Conservation (phyloP, 1,284 basidiomycete genomes). For the Afroboletus lepidellus region DNA sequence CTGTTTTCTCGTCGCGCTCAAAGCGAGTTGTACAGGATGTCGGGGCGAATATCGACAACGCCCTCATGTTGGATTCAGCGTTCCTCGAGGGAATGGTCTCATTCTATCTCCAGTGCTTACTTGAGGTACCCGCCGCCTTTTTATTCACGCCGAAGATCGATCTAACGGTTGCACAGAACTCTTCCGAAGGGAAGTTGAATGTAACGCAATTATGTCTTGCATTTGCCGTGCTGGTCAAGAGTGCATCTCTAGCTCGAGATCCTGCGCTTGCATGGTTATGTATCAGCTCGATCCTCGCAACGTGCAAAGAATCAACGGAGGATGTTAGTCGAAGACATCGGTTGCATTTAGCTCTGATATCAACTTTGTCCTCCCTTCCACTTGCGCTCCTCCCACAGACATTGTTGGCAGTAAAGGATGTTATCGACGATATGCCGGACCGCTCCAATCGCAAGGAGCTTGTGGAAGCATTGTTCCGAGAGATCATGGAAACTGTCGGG, state of each 20-base stretch:
- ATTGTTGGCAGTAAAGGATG: slow-evolving; percentile 45
- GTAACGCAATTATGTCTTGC: slow-evolving; percentile 62
- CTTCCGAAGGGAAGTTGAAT: slow-evolving; percentile 54
- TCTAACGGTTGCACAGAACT: slow-evolving; percentile 50
- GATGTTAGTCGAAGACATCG: slow-evolving; percentile 44
- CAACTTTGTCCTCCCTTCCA: slow-evolving; percentile 58
- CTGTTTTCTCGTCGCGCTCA: slow-evolving; percentile 62
- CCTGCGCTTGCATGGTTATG: slow-evolving; percentile 59
- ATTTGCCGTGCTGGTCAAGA: slow-evolving; percentile 60
- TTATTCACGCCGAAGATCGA: neutral
- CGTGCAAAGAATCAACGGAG: slow-evolving; percentile 20
- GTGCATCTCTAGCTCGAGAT: slow-evolving; percentile 44
- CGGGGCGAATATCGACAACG: slow-evolving; percentile 9
- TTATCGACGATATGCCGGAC: slow-evolving; percentile 32
- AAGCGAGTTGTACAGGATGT: slow-evolving; percentile 31
- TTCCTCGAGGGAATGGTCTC: slow-evolving; percentile 60
- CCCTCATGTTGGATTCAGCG: slow-evolving; percentile 16
- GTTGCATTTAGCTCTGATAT: slow-evolving; percentile 56
- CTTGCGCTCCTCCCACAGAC: slow-evolving; percentile 51
- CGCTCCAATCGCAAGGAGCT: slow-evolving; percentile 43
- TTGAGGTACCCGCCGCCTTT: slow-evolving; percentile 48
- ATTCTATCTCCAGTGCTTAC: slow-evolving; percentile 62
- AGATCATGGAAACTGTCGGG: slow-evolving; percentile 60
- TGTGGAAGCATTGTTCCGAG: slow-evolving; percentile 53
- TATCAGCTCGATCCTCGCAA: slow-evolving; percentile 49